These are phyloP conservation scores for Podospora pseudoanserina DNA, from an alignment of 495 filamentous ascomycete genomes.

Conservation along the genomic window DNA sequence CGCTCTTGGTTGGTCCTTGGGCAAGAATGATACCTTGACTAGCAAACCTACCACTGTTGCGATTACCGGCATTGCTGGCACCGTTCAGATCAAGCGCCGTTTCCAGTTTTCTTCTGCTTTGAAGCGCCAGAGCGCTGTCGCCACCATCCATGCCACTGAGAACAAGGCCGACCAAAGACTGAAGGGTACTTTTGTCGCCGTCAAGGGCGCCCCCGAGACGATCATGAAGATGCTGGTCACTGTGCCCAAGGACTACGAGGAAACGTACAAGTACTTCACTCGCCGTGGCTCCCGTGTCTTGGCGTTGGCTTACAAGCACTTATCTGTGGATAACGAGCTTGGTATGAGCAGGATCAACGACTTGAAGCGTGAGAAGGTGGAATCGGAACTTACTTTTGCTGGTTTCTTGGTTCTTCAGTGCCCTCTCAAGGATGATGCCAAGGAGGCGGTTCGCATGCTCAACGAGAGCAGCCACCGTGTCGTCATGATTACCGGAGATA, in stretches of 20 bases:
- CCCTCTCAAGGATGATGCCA: slow-evolving; percentile 94
- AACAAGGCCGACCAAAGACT: slow-evolving; percentile 66
- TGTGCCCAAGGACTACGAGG: slow-evolving; percentile 85
- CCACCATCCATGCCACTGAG: slow-evolving; percentile 67
- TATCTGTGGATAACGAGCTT: slow-evolving; percentile 74
- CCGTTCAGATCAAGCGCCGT: slow-evolving; percentile 87
- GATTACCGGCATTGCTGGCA: slow-evolving; percentile 46
- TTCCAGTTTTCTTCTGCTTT: slow-evolving; percentile 98
- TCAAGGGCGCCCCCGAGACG: slow-evolving; percentile 96
- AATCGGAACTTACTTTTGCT: slow-evolving; percentile 79
- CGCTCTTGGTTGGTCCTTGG: slow-evolving; percentile 86
- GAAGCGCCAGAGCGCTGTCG: slow-evolving; percentile 93
- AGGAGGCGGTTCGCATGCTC: slow-evolving; percentile 89
- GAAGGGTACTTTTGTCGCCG: slow-evolving; percentile 81
- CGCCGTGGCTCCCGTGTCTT: slow-evolving; percentile 91
- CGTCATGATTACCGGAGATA: slow-evolving; percentile 99
- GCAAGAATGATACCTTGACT: slow-evolving; percentile 76
- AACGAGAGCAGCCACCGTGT: slow-evolving; percentile 98
- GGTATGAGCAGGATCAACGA: slow-evolving; percentile 84
- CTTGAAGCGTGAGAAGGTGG: slow-evolving; percentile 85
- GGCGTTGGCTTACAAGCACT: slow-evolving; percentile 88
- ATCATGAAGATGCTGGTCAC: slow-evolving; percentile 87
- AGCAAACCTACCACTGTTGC: slow-evolving; percentile 47
- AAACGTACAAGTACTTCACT: slow-evolving; percentile 97
- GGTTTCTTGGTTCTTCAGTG: slow-evolving; percentile 95